These are phyloP conservation scores for Porcisia hertigi DNA, from an alignment of 208 protist species.

Conservation along the genomic window DNA sequence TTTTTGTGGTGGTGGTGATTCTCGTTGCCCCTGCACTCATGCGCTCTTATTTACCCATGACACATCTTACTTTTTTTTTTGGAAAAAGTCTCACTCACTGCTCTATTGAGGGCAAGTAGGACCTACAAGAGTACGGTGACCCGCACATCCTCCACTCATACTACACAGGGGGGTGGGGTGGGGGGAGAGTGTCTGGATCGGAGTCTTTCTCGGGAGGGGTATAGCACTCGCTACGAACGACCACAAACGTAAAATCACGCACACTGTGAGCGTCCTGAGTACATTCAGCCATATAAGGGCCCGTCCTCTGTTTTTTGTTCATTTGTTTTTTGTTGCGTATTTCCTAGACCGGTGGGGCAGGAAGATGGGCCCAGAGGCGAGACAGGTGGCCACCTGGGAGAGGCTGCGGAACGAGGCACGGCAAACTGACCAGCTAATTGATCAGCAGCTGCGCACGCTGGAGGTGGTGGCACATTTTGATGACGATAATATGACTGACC, in stretches of 20 bases:
- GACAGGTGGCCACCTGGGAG: conserved; percentile 48
- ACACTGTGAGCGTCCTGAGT: neutral
- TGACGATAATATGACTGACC: conserved; percentile 20
- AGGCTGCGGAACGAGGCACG: conserved; percentile 68
- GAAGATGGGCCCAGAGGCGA: conserved; percentile 15
- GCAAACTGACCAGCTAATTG: conserved; percentile 56
- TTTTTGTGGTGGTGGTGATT: neutral
- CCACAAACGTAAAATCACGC: too few species aligned
- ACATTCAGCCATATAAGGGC: neutral
- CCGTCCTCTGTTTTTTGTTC: neutral
- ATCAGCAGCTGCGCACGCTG: conserved; percentile 56
- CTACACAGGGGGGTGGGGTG: neutral
- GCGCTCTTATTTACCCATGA: neutral
- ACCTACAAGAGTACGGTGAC: neutral
- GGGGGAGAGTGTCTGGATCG: too few species aligned
- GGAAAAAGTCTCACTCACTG: neutral
- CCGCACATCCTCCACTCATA: neutral
- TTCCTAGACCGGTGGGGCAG: neutral
- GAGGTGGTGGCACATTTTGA: conserved; percentile 46
- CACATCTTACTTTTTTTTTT: too few species aligned
- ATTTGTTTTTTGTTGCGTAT: neutral
- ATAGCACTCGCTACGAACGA: too few species aligned
- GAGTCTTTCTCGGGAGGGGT: too few species aligned
- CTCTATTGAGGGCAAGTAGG: neutral
- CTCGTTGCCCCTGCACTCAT: too few species aligned